Evolutionary conservation across 305 asterid genomes (phyloP).

Genomic region (Fraxinus paxiana): DNA sequence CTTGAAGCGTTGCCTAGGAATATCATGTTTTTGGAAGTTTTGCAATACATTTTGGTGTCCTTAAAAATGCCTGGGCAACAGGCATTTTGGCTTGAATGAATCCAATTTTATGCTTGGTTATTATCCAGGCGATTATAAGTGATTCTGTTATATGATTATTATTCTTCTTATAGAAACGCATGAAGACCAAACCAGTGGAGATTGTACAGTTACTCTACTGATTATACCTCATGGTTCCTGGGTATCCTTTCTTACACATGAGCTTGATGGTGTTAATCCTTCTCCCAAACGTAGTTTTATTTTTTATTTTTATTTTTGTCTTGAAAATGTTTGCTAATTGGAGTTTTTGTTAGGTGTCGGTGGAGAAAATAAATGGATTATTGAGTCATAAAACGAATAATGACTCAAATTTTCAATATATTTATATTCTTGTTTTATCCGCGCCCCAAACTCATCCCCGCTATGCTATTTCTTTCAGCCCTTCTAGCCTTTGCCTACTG

Average conservation of each 20-base stretch:
- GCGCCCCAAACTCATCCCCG: too few relatives aligned
- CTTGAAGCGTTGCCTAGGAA: background rate
- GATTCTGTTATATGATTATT: background rate
- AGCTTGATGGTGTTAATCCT: background rate
- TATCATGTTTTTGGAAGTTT: background rate
- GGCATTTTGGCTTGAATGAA: background rate
- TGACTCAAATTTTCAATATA: background rate
- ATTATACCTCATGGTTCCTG: background rate
- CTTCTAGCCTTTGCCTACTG: too few relatives aligned
- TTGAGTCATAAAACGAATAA: too few relatives aligned
- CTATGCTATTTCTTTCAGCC: too few relatives aligned
- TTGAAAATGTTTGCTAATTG: background rate
- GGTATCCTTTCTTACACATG: background rate
- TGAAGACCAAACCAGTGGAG: background rate
- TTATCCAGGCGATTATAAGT: background rate
- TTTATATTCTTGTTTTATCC: too few relatives aligned
- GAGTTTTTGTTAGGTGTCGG: background rate
- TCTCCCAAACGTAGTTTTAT: background rate
- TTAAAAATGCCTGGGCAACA: background rate
- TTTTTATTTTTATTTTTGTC: background rate
- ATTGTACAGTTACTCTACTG: background rate
- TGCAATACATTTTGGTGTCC: slow-evolving; percentile 1
- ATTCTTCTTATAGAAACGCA: background rate
- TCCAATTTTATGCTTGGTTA: background rate
- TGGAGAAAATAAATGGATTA: background rate